Base-by-base conservation (phyloP, 2,329 filamentous ascomycete genomes). In the Sporothrix schenckii region DNA sequence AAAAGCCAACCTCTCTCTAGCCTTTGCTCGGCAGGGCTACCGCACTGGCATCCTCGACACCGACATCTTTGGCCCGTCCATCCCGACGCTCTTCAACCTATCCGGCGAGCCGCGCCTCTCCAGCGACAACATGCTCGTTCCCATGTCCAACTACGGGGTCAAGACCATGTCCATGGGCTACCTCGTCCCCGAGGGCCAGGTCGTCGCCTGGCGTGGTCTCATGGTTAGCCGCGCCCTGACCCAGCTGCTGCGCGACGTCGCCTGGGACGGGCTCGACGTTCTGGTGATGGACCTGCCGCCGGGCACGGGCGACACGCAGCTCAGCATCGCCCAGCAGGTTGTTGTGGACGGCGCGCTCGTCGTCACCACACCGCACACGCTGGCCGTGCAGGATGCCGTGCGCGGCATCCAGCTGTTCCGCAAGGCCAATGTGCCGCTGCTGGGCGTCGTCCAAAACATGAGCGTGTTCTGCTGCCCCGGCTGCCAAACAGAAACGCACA, bases 101-200 rank as follows among this genome's bases (percentile, higher is more conserved):
- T 88, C 88, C 3, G 91, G 90, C 16, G 91, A 95, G 77, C 93
- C 93, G 1, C 84, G 91, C 70, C 81, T 97, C 71, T 92, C 92
- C 44, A 79, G 84, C 52, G 88, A 91, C 75, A 93, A 94, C 76
- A 90, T 93, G 76, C 86, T 99, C 3, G 77, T 98, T 1, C 95
- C 95, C 0, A 82, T 99, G 30, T 93, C 92, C 27, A 97, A 97
- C 78, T 98, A 98, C 82, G 95, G 95, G 53, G 87, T 99, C 70
- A 96, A 96, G 80, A 96, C 93, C 69, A 99, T 99, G 95, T 97
- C 94, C 0, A 98, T 99, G 92, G 95, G 95, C 66, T 98, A 97
- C 74, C 86, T 99, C 0, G 89, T 97, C 1, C 88, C 87, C 24
- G 90, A 93, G 74, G 86, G 89, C 13, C 91, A 92, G 5, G 92